Conservation (phyloP, 2,329 filamentous ascomycete genomes). For the Neonectria hederae region DNA sequence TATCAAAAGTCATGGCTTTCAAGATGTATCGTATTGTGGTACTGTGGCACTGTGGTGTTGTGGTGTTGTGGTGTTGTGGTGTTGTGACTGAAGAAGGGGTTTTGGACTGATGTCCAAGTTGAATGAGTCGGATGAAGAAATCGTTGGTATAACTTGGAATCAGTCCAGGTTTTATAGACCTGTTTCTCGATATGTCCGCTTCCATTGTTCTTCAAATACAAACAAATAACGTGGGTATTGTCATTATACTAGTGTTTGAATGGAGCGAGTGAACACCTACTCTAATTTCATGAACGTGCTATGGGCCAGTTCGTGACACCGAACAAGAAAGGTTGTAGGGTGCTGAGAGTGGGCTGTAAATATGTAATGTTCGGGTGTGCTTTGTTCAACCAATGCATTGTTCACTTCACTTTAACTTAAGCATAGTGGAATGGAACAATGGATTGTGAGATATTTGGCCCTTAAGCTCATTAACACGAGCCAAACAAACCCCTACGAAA, state of each 20-base stretch:
- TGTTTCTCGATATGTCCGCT: neutral
- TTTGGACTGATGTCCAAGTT: neutral
- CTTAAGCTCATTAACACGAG: too few species aligned
- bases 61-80: neutral
- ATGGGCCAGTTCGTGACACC: neutral
- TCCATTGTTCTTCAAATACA: neutral
- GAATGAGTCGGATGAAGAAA: neutral
- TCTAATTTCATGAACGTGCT: neutral
- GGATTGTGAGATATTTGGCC: too few species aligned
- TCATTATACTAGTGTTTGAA: neutral
- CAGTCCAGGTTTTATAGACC: neutral
- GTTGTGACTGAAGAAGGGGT: neutral
- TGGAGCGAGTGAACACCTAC: neutral
- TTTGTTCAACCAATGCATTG: neutral
- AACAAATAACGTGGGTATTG: neutral
- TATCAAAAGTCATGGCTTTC: neutral
- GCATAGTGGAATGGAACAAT: neutral
- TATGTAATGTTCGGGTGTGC: neutral
- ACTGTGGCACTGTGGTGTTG: neutral
- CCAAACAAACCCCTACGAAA: too few species aligned
- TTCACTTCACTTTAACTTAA: neutral
- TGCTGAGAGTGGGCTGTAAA: neutral
- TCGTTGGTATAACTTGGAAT: neutral
- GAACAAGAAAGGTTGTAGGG: neutral
- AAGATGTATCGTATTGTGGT: too few species aligned